Conservation (phyloP, 257 asterid genomes). For the Leonotis leonurus region DNA sequence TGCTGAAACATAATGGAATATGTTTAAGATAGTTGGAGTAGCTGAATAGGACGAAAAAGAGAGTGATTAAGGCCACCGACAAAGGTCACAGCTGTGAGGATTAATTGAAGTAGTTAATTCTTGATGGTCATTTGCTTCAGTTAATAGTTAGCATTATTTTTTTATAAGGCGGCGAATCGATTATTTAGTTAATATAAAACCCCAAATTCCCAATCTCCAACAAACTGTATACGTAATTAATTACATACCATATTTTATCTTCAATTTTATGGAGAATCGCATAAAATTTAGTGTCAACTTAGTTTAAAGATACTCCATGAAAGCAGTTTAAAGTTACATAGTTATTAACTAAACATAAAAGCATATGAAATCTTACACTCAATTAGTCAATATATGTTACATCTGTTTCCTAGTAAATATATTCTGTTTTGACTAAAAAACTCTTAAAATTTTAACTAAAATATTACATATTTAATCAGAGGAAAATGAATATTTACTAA, state of each 20-base stretch:
- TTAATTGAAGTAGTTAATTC: neutral
- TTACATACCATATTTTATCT: too few relatives aligned
- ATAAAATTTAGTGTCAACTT: too few relatives aligned
- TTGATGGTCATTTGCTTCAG: neutral
- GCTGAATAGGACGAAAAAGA: neutral
- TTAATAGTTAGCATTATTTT: neutral
- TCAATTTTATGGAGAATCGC: too few relatives aligned
- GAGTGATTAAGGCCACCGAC: slow-evolving; percentile 8
- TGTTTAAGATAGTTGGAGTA: neutral
- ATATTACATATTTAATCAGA: too few relatives aligned
- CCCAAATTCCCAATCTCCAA: too few relatives aligned
- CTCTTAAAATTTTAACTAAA: too few relatives aligned
- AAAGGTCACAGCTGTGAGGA: neutral
- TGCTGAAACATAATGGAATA: neutral
- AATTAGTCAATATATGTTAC: neutral
- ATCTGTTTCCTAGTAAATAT: too few relatives aligned
- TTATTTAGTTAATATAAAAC: neutral
- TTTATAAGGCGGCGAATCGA: neutral
- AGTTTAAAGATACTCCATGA: neutral
- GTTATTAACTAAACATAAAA: too few relatives aligned
- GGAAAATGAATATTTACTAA: too few relatives aligned
- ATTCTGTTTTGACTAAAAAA: too few relatives aligned
- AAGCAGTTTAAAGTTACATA: neutral
- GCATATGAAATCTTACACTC: neutral
- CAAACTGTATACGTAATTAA: too few relatives aligned